Conservation (phyloP, 306 rosid species). For the Casuarina equisetifolia region DNA sequence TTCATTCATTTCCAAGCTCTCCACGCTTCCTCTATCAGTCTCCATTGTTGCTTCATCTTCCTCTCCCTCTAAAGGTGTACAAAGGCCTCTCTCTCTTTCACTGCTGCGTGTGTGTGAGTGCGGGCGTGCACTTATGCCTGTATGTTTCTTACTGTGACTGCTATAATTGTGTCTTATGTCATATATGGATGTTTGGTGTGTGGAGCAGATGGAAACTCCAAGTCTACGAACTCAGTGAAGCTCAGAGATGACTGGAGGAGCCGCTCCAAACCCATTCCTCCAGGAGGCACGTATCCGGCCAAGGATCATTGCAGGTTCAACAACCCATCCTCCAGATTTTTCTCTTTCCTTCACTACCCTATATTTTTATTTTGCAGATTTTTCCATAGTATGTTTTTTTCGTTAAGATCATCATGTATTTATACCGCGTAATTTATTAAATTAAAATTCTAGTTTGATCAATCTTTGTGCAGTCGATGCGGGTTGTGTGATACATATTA, state of each 20-base stretch:
- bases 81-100: not conserved
- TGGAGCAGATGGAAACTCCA: conserved; percentile 44
- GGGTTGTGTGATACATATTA: conserved; percentile 97
- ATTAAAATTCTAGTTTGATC: not conserved
- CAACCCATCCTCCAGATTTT: not conserved
- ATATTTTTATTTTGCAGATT: not conserved
- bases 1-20: conserved; percentile 47
- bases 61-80: conserved; percentile 55
- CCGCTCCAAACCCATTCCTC: conserved; percentile 80
- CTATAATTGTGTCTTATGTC: not conserved
- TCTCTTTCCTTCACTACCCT: not conserved
- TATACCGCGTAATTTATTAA: no score
- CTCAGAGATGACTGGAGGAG: conserved; percentile 85
- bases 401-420: no score
- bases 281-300: conserved; percentile 93
- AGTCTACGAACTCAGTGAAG: conserved; percentile 39
- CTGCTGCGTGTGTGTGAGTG: conserved; percentile 4
- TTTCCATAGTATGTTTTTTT: no score
- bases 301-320: conserved; percentile 91
- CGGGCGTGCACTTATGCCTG: no score
- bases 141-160: not conserved
- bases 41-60: conserved; percentile 49
- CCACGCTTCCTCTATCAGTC: conserved; percentile 46
- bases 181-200: not conserved
- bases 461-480: conserved; percentile 55